Evolutionary conservation across 345 rosid species (phyloP), one percentile per base, ranked within the genome.

Genomic region (Brassica carinata): DNA sequence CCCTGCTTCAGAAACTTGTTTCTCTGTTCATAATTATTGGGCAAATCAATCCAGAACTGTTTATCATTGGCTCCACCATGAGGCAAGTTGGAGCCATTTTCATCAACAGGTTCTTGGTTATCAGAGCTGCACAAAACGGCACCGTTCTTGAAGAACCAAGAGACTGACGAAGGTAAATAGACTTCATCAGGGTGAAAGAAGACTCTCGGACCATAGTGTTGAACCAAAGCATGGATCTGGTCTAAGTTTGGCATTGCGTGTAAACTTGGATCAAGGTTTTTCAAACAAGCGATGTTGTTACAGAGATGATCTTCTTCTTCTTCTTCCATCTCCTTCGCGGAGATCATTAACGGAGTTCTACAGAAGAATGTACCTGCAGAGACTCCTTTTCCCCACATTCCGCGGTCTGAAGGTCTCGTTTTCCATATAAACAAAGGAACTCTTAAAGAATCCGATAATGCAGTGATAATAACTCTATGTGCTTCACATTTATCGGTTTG

Each of bases 31-130:
- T 77, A 68, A 0, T 40, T 58, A 0, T 0, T 74, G 62, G 97
- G 97, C 72, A 96, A 77, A 79, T 90, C 95, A 66, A 92, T 90
- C 99, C 99, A 96, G 74, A 82, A 90, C 74, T 70, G 80, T 14
- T 87, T 80, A 31, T 93, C 97, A 1, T 93, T 91, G 36, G 62
- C 73, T 69, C 94, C 97, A 0, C 95, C 94, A 15, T 58, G 65
- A n/a, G 98, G 98, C 75, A 96, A 81, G 84, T 96, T 96, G 3
- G 91, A 82, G 33, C 98, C 97, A 11, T 27, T 64, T 8, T 73
- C 73, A 77, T 90, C 92, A 57, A 92, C 85, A 63, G 83, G 72
- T 76, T 85, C 84, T 8, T 90, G 86, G 14, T 63, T 15, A 53
- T 53, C 26, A 8, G 73, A 74, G 82, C 71, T 87, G 82, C 79